Conservation (phyloP, 495 filamentous ascomycete genomes). For the Penicillium samsonianum region DNA sequence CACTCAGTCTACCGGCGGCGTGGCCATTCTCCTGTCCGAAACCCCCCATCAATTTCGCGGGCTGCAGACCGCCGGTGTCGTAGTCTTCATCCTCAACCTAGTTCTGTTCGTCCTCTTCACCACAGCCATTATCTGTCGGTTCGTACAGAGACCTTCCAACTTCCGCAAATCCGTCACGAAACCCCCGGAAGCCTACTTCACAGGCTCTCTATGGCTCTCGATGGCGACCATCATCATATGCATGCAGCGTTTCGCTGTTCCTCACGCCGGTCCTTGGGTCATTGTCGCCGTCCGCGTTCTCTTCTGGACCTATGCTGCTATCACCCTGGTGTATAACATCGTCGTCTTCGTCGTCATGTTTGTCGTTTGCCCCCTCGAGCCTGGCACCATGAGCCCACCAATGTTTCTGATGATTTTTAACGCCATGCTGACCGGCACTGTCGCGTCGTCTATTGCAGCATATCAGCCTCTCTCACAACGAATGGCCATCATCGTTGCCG, state of each 20-base stretch:
- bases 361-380: conserved; percentile 2
- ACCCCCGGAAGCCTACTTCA: neutral
- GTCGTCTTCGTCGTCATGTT: conserved; percentile 4
- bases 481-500: conserved; percentile 3
- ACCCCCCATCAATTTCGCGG: neutral
- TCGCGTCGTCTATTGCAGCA: conserved; percentile 2
- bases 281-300: neutral
- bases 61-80: conserved; percentile 2
- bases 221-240: conserved; percentile 4
- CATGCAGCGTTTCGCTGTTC: conserved; percentile 1
- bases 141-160: conserved; percentile 2
- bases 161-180: conserved; percentile 1
- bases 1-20: conserved; percentile 1
- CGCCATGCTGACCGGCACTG: conserved; percentile 2
- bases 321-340: neutral
- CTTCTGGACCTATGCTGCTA: conserved; percentile 2
- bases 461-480: conserved; percentile 1
- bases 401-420: conserved; percentile 5
- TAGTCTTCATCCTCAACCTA: conserved; percentile 6
- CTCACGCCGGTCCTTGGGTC: conserved; percentile 2
- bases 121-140: neutral
- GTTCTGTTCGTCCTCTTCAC: conserved; percentile 1
- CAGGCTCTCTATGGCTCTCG: conserved; percentile 4
- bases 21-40: neutral
- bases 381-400: conserved; percentile 3